Conservation (phyloP, 257 asterid genomes). For the Ajuga chamaepitys region DNA sequence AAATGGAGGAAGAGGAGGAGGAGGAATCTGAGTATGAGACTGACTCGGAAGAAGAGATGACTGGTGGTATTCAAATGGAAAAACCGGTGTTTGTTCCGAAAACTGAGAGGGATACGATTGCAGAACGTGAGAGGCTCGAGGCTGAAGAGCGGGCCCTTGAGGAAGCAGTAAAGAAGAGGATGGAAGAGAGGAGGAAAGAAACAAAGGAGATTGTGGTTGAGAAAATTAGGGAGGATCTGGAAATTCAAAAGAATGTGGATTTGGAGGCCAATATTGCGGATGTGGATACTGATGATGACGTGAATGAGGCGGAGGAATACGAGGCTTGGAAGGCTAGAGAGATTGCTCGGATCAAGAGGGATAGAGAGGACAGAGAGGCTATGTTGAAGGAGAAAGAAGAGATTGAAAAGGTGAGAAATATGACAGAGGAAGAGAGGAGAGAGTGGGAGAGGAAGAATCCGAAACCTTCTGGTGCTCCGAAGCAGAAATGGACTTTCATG, state of each 20-base stretch:
- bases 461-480: slow-evolving; percentile 33
- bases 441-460: slow-evolving; percentile 99
- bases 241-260: slow-evolving; percentile 71
- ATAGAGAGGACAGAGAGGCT: slow-evolving; percentile 78
- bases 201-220: slow-evolving; percentile 75
- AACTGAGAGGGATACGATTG: slow-evolving; percentile 75
- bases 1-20: slow-evolving; percentile 54
- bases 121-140: slow-evolving; percentile 88
- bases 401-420: slow-evolving; percentile 84
- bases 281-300: slow-evolving; percentile 89
- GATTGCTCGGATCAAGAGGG: slow-evolving; percentile 94
- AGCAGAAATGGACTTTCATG: slow-evolving; percentile 86
- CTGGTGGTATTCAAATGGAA: slow-evolving; percentile 67
- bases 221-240: slow-evolving; percentile 80
- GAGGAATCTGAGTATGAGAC: slow-evolving; percentile 80
- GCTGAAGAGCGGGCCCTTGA: slow-evolving; percentile 77
- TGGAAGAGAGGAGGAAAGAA: slow-evolving; percentile 75
- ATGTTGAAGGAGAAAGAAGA: slow-evolving; percentile 85
- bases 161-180: slow-evolving; percentile 60
- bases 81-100: slow-evolving; percentile 83
- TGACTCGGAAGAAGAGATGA: slow-evolving; percentile 72
- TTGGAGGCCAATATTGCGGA: slow-evolving; percentile 67
- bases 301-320: slow-evolving; percentile 87
- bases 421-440: slow-evolving; percentile 94
- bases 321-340: slow-evolving; percentile 97